Evolutionary conservation across 2,329 filamentous ascomycete species (phyloP), one percentile per base, ranked within the genome.

Genomic region (Aspergillus sp.): DNA sequence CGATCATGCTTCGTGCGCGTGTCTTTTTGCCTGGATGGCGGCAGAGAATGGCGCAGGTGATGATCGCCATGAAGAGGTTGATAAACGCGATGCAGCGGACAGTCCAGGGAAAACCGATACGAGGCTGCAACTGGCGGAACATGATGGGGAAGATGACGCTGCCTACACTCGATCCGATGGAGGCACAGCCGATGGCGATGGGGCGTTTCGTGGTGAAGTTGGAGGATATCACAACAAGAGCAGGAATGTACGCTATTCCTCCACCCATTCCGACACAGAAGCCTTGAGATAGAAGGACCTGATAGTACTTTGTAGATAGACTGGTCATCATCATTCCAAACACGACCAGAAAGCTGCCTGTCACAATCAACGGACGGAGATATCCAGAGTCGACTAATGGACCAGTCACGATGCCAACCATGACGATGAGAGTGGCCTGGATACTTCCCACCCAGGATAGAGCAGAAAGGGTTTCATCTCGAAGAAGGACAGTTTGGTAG

Each of bases 71-170:
- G 12, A 58, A 42, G 2, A 79, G 68, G 0, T 59, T 77, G 27
- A 83, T 69, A 37, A 84, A 73, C 0, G 71, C 79, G 49, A 81
- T 75, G 0, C 74, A 69, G 1, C 80, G 68, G 1, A 81, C 72
- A 0, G 81, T 77, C 78, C 79, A 83, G 0, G 71, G 66, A 45
- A 83, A 84, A 0, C 81, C 81, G 4, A 83, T 63, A 13, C 66
- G 67, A 0, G 78, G 74, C 6, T 81, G 65, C 1, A 83, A 61
- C 44, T 80, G 73, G 42, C 70, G 64, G 4, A 74, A 68, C 39
- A 77, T 70, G 2, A 78, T 65, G 0, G 81, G 81, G 54, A 81
- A 85, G 5, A 83, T 68, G 19, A 83, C 69, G 0, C 81, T 80
- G 0, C 82, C 82, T 0, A 76, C 73, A 0, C 73, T 73, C 11